Conservation (phyloP, 139 green algal species). For the Haematococcus sp. region DNA sequence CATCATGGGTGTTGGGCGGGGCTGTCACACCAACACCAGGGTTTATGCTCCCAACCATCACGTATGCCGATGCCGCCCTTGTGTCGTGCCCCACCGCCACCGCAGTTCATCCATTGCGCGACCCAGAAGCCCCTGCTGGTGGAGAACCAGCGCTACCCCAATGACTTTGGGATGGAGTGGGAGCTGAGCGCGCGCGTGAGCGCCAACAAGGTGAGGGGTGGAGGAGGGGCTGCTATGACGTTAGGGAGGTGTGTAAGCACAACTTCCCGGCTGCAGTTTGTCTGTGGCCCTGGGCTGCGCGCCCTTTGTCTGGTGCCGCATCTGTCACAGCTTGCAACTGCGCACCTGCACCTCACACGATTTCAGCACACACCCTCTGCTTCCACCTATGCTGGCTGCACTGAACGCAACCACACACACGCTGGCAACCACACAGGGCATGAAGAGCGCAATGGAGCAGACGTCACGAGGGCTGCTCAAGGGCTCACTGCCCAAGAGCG, state of each 20-base stretch:
- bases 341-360: neutral
- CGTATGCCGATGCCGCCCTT: too few relatives aligned
- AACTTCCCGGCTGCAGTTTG: too few relatives aligned
- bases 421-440: constrained; percentile 10
- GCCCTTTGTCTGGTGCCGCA: neutral
- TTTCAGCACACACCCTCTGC: too few relatives aligned
- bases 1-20: too few relatives aligned
- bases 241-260: neutral
- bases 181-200: constrained; percentile 22
- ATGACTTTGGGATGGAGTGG: constrained; percentile 45
- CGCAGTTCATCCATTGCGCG: constrained; percentile 27
- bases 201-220: constrained; percentile 9
- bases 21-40: too few relatives aligned
- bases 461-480: constrained; percentile 22
- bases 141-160: constrained; percentile 40
- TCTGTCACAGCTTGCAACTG: neutral
- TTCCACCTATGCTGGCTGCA: too few relatives aligned
- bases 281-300: neutral
- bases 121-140: constrained; percentile 45
- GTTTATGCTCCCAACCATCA: too few relatives aligned
- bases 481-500: constrained; percentile 36
- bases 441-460: constrained; percentile 35
- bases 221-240: neutral
- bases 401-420: too few relatives aligned
- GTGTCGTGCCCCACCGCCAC: too few relatives aligned